phyloP scores from a whole-genome alignment of 352 stramenopile species.

The Phytophthora sp. region DNA sequence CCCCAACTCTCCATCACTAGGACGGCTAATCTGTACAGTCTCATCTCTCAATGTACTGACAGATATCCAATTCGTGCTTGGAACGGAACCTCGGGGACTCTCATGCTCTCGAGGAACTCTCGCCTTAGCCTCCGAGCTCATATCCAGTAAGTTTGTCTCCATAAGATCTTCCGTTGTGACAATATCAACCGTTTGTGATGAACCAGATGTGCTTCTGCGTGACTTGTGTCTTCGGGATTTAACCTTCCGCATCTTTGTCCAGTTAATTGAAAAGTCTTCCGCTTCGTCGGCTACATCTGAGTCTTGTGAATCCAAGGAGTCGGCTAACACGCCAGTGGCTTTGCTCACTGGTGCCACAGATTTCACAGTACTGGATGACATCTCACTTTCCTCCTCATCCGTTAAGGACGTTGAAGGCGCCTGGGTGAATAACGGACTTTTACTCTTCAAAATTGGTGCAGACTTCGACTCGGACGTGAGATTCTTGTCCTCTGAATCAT shows the following conservation, averaged over 20 bases:
- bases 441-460: neutral
- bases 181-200: slow-evolving; percentile 2
- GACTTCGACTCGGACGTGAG: neutral
- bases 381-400: slow-evolving; percentile 9
- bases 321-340: neutral
- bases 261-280: slow-evolving; percentile 53
- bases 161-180: slow-evolving; percentile 5
- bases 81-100: too few species aligned
- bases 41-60: slow-evolving; percentile 15
- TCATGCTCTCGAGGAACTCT: neutral
- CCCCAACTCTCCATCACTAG: slow-evolving; percentile 16
- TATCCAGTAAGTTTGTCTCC: slow-evolving; percentile 1
- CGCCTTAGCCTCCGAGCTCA: slow-evolving; percentile 2
- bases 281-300: slow-evolving; percentile 33
- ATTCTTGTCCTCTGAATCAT: neutral
- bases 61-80: slow-evolving; percentile 40
- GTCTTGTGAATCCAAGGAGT: slow-evolving; percentile 1
- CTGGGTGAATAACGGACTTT: slow-evolving; percentile 5
- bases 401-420: slow-evolving; percentile 10
- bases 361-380: neutral
- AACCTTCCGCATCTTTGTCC: slow-evolving; percentile 46
- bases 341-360: neutral
- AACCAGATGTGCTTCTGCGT: neutral
- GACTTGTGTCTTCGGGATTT: slow-evolving; percentile 33
- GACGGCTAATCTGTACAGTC: slow-evolving; percentile 9